phyloP scores from a whole-genome alignment of 306 rosid genomes.

The Cicer chorassanicum region DNA sequence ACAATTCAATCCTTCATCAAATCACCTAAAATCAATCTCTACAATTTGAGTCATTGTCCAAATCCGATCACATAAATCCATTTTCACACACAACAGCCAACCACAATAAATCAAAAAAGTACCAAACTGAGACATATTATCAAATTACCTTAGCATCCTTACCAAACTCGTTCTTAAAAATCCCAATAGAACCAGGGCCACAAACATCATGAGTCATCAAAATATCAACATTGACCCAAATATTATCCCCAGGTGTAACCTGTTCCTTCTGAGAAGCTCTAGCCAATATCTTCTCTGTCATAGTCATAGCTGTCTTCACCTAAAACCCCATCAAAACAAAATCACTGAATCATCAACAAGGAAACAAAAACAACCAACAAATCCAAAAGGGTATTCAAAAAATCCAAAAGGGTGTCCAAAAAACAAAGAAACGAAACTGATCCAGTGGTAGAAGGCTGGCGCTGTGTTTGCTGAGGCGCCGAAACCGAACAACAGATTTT shows the following conservation, averaged over 20 bases:
- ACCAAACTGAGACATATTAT: background rate
- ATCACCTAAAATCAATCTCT: slow-evolving; percentile 22
- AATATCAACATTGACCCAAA: slow-evolving; percentile 82
- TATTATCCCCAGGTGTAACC: slow-evolving; percentile 83
- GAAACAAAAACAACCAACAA: slow-evolving; percentile 13
- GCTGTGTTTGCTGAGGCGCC: slow-evolving; percentile 77
- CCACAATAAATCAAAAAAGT: background rate
- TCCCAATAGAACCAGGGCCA: slow-evolving; percentile 93
- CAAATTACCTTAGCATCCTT: slow-evolving; percentile 73
- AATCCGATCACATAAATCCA: slow-evolving; percentile 9
- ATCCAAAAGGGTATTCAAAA: slow-evolving; percentile 17
- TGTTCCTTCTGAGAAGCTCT: slow-evolving; percentile 76
- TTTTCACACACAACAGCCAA: background rate
- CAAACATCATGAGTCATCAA: slow-evolving; percentile 97
- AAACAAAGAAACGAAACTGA: slow-evolving; percentile 52
- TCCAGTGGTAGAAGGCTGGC: slow-evolving; percentile 83
- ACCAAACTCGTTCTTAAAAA: slow-evolving; percentile 95
- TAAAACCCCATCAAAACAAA: slow-evolving; percentile 41
- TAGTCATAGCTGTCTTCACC: slow-evolving; percentile 89
- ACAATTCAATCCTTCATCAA: slow-evolving; percentile 22
- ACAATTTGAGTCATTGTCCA: background rate
- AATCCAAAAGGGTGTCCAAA: slow-evolving; percentile 3
- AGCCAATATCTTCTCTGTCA: slow-evolving; percentile 92
- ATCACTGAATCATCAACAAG: slow-evolving; percentile 29
- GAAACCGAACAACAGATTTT: slow-evolving; percentile 65